Evolutionary conservation across 1,139 yeast genomes (phyloP).

Genomic region (Casaregolazyma suthepensis): DNA sequence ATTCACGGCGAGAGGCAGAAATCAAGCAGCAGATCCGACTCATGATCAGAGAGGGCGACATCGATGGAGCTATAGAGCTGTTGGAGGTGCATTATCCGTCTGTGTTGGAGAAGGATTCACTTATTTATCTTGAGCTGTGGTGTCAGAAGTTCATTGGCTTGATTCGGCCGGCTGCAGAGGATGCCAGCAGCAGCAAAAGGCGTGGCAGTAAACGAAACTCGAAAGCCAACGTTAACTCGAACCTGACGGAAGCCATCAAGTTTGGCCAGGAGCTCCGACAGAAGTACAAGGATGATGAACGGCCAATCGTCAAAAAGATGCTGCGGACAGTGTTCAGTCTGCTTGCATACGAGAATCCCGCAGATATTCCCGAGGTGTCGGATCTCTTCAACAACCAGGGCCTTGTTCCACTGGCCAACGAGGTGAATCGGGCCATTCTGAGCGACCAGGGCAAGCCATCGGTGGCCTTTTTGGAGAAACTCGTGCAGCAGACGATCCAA

Average conservation of each 20-base stretch:
- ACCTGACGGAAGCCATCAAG: conserved; percentile 31
- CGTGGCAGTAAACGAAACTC: conserved; percentile 1
- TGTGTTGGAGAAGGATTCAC: conserved; percentile 38
- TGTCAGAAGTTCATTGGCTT: conserved; percentile 47
- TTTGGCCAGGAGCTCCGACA: conserved; percentile 45
- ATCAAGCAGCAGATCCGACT: conserved; percentile 48
- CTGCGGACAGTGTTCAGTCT: conserved; percentile 43
- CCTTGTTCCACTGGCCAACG: conserved; percentile 38
- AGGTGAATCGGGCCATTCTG: conserved; percentile 40
- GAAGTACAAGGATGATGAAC: conserved; percentile 32
- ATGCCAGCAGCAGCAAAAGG: background rate
- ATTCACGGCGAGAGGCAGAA: conserved; percentile 35
- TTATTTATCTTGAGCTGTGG: conserved; percentile 48
- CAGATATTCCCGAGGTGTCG: conserved; percentile 33
- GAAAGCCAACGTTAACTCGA: background rate
- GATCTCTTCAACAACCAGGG: conserved; percentile 34
- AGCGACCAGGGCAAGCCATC: conserved; percentile 39
- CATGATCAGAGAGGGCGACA: conserved; percentile 42
- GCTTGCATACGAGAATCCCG: conserved; percentile 48
- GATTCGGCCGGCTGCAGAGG: conserved; percentile 22
- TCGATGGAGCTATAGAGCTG: conserved; percentile 43
- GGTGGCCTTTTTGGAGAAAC: conserved; percentile 34
- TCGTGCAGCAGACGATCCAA: conserved; percentile 34
- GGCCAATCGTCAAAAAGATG: conserved; percentile 29
- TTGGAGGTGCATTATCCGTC: conserved; percentile 42